Evolutionary conservation across 371 early-diverging fungal species (phyloP).

Genomic region (Lichtheimia corymbifera): DNA sequence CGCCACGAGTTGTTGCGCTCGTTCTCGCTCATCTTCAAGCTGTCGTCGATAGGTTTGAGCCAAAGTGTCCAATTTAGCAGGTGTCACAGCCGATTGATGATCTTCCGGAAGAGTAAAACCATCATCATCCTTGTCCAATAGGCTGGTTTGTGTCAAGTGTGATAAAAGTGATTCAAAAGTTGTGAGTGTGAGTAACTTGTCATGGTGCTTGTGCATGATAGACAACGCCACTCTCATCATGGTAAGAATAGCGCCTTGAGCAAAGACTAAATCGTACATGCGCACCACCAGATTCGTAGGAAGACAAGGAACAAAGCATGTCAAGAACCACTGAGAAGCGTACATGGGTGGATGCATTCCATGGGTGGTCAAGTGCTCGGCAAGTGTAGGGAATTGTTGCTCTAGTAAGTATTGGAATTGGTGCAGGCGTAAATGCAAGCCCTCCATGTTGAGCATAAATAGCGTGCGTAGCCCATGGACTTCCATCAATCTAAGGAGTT

Average conservation of each 20-base stretch:
- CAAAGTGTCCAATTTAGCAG: conserved; percentile 65
- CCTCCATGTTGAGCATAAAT: conserved; percentile 81
- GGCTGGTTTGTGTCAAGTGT: conserved; percentile 65
- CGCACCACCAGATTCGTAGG: conserved; percentile 79
- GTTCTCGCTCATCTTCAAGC: conserved; percentile 48
- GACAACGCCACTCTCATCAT: conserved; percentile 82
- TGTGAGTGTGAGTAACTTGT: conserved; percentile 59
- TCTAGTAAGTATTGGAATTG: conserved; percentile 83
- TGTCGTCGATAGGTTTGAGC: conserved; percentile 57
- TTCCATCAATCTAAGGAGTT: conserved; percentile 67
- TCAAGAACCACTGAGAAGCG: conserved; percentile 90
- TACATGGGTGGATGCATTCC: conserved; percentile 84
- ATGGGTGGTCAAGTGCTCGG: conserved; percentile 69
- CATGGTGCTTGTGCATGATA: conserved; percentile 75
- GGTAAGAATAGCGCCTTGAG: conserved; percentile 78
- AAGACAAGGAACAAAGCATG: conserved; percentile 87
- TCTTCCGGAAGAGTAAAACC: conserved; percentile 72
- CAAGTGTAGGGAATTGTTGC: conserved; percentile 74
- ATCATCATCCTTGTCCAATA: conserved; percentile 65
- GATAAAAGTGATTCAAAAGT: conserved; percentile 77
- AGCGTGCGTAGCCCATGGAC: conserved; percentile 75
- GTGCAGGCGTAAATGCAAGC: conserved; percentile 75
- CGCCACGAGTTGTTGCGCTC: conserved; percentile 44
- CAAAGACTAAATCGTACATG: conserved; percentile 87
- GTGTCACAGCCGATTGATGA: conserved; percentile 56